These are phyloP conservation scores for Aspergillus incahuasiensis DNA, from an alignment of 495 filamentous ascomycete genomes.

Conservation along the genomic window DNA sequence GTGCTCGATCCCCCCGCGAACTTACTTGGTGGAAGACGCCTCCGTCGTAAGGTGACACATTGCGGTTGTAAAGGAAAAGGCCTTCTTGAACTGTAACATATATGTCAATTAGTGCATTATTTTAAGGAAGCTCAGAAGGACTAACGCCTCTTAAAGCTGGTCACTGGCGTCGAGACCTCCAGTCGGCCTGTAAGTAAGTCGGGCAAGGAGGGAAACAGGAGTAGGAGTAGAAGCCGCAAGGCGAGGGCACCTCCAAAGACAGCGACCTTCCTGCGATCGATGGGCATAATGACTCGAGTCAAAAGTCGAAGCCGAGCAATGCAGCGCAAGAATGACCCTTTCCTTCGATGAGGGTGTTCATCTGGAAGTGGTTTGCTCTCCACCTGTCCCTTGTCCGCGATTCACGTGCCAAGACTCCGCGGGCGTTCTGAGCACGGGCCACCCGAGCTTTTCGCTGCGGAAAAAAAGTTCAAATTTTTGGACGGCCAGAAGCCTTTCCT, in stretches of 20 bases:
- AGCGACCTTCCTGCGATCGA: slow-evolving; percentile 69
- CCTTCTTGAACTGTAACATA: slow-evolving; percentile 77
- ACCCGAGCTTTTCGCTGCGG: slow-evolving; percentile 21
- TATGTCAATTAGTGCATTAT: neutral
- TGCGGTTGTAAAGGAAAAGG: slow-evolving; percentile 89
- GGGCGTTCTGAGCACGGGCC: slow-evolving; percentile 34
- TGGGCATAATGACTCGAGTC: slow-evolving; percentile 41
- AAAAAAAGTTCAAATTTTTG: slow-evolving; percentile 16
- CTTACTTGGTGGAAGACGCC: slow-evolving; percentile 90
- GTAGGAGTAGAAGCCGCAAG: slow-evolving; percentile 75
- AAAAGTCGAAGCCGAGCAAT: slow-evolving; percentile 10
- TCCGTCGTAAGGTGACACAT: slow-evolving; percentile 96
- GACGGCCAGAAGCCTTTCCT: neutral
- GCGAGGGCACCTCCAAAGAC: slow-evolving; percentile 73
- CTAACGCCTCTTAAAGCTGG: slow-evolving; percentile 94
- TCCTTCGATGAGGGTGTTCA: neutral
- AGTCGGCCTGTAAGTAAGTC: slow-evolving; percentile 85
- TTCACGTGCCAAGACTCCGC: slow-evolving; percentile 28
- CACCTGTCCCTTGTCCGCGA: slow-evolving; percentile 23
- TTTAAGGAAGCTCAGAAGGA: neutral
- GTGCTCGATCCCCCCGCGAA: neutral
- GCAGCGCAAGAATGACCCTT: slow-evolving; percentile 3
- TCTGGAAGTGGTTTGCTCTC: neutral
- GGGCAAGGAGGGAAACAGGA: slow-evolving; percentile 76
- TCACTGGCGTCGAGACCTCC: slow-evolving; percentile 94